Conservation (phyloP, 179 eudicot genomes). For the Corrigiola litoralis region DNA sequence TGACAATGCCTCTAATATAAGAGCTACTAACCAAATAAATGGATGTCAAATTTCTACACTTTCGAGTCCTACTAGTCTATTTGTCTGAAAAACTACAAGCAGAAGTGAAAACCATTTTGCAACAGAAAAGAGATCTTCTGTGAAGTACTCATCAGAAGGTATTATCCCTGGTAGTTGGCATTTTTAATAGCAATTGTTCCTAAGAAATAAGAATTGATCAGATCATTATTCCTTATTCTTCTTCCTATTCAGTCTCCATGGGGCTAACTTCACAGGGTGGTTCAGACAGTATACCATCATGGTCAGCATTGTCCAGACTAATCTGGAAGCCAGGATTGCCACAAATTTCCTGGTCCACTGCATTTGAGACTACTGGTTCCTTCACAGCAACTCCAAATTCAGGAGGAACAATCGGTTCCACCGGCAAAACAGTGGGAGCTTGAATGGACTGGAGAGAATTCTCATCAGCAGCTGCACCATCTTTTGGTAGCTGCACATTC, state of each 20-base stretch:
- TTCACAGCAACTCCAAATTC: neutral
- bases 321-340: constrained; percentile 18
- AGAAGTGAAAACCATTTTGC: no score
- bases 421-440: neutral
- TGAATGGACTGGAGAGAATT: neutral
- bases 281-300: constrained; percentile 16
- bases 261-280: constrained; percentile 16
- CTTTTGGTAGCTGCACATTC: neutral
- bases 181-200: neutral
- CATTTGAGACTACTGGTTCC: neutral
- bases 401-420: constrained; percentile 7
- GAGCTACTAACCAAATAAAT: no score
- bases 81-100: no score
- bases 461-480: neutral
- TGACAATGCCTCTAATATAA: no score
- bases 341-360: constrained; percentile 3
- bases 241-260: constrained; percentile 12
- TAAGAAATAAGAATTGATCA: neutral
- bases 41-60: no score
- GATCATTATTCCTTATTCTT: neutral
- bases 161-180: no score
- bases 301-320: constrained; percentile 24
- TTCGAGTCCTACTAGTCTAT: no score
- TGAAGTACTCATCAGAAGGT: no score
- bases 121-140: neutral